phyloP scores from a whole-genome alignment of 1,284 basidiomycete species.

The Xerocomus cyaneibrunnescens region DNA sequence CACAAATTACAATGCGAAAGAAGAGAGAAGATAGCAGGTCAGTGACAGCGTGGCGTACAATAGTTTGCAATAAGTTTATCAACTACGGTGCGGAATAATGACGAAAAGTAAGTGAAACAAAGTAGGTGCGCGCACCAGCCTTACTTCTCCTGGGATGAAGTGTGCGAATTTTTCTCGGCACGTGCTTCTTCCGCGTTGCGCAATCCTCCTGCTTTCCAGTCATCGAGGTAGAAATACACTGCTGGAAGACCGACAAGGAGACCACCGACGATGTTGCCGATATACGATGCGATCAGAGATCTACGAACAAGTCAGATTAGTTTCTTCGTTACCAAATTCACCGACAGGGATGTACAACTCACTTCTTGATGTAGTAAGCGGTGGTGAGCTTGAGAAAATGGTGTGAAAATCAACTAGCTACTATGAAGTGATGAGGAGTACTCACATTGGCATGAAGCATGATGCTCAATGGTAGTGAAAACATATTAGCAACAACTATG shows the following conservation, averaged over 20 bases:
- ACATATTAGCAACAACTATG: conserved; percentile 71
- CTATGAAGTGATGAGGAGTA: conserved; percentile 1
- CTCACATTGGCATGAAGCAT: conserved; percentile 67
- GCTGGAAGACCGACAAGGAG: conserved; percentile 62
- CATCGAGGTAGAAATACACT: conserved; percentile 58
- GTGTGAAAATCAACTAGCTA: conserved; percentile 7
- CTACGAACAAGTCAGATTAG: conserved; percentile 32
- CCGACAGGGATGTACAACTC: conserved; percentile 16
- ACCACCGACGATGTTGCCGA: conserved; percentile 71
- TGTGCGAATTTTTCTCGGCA: conserved; percentile 11
- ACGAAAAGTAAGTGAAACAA: background rate
- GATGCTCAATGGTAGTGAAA: conserved; percentile 68
- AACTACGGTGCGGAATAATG: background rate
- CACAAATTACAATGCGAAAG: background rate
- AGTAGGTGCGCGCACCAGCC: conserved; percentile 30
- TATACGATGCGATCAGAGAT: conserved; percentile 63
- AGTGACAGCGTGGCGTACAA: no score
- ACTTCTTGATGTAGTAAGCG: conserved; percentile 69
- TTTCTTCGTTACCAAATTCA: background rate
- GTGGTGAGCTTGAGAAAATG: conserved; percentile 43
- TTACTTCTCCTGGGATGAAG: conserved; percentile 47
- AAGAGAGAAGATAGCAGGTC: no score
- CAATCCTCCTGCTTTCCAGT: conserved; percentile 44
- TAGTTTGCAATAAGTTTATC: no score
- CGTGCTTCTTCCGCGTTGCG: conserved; percentile 39